These are phyloP conservation scores for Candida schatavii DNA, from an alignment of 805 yeast species.

Conservation along the genomic window DNA sequence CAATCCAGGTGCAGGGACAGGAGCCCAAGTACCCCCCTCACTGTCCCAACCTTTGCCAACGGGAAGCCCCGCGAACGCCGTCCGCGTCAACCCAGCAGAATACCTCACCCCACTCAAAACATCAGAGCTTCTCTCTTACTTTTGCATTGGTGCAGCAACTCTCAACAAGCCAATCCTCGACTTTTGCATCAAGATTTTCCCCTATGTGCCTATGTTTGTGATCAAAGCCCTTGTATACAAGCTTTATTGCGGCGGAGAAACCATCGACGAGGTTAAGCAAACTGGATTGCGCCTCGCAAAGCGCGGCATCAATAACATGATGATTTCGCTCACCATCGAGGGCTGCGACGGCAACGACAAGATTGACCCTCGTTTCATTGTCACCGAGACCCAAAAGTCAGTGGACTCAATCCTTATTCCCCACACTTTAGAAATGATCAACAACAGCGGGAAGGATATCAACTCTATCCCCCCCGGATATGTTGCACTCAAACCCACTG, in stretches of 20 bases:
- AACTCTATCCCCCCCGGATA: conserved; percentile 85
- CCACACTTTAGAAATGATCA: conserved; percentile 61
- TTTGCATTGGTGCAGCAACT: conserved; percentile 69
- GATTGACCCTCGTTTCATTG: conserved; percentile 57
- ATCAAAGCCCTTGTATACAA: conserved; percentile 74
- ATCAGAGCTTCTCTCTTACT: conserved; percentile 59
- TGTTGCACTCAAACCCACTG: conserved; percentile 92
- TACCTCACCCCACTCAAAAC: conserved; percentile 54
- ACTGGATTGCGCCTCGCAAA: conserved; percentile 67
- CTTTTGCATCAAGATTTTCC: conserved; percentile 62
- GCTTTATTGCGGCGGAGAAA: conserved; percentile 89
- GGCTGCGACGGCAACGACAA: conserved; percentile 79
- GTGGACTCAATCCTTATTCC: conserved; percentile 68
- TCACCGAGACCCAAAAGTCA: conserved; percentile 62
- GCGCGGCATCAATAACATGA: conserved; percentile 88
- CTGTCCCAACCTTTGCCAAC: not conserved
- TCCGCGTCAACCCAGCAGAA: conserved; percentile 8
- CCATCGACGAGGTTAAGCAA: conserved; percentile 59
- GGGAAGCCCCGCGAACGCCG: not conserved
- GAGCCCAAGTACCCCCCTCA: not conserved
- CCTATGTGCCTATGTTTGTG: conserved; percentile 68
- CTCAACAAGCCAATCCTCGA: conserved; percentile 60
- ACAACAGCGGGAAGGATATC: conserved; percentile 42
- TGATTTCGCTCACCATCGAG: conserved; percentile 91
- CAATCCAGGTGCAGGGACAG: not conserved